phyloP scores from a whole-genome alignment of 495 filamentous ascomycete species.

The Schizothecium vesticola region DNA sequence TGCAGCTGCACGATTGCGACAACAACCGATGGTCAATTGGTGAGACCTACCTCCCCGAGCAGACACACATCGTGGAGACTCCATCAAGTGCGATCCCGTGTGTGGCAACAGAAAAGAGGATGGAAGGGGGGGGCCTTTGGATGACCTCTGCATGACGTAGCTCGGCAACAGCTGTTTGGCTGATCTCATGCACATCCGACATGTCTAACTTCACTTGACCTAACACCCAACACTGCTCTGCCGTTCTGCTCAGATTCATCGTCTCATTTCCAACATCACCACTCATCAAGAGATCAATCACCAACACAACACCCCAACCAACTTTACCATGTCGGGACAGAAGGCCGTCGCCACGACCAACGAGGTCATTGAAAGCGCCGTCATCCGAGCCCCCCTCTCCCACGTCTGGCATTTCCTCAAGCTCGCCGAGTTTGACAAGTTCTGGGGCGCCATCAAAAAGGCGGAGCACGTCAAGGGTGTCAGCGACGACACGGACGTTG shows the following conservation, averaged over 20 bases:
- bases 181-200: too few relatives aligned
- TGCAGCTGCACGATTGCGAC: not conserved
- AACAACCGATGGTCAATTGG: not conserved
- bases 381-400: conserved; percentile 57
- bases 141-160: not conserved
- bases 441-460: conserved; percentile 53
- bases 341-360: conserved; percentile 55
- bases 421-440: conserved; percentile 54
- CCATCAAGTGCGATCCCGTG: not conserved
- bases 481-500: conserved; percentile 55
- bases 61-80: not conserved
- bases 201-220: too few relatives aligned
- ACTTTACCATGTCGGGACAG: conserved; percentile 1
- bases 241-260: not conserved
- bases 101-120: not conserved
- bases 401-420: conserved; percentile 67
- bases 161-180: not conserved
- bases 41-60: not conserved
- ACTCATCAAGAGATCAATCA: not conserved
- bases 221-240: not conserved
- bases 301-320: not conserved
- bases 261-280: not conserved
- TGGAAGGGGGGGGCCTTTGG: too few relatives aligned
- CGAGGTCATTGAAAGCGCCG: conserved; percentile 57
- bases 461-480: conserved; percentile 54